These are phyloP conservation scores for Sonneratia alba DNA, from an alignment of 345 rosid species.

Conservation along the genomic window DNA sequence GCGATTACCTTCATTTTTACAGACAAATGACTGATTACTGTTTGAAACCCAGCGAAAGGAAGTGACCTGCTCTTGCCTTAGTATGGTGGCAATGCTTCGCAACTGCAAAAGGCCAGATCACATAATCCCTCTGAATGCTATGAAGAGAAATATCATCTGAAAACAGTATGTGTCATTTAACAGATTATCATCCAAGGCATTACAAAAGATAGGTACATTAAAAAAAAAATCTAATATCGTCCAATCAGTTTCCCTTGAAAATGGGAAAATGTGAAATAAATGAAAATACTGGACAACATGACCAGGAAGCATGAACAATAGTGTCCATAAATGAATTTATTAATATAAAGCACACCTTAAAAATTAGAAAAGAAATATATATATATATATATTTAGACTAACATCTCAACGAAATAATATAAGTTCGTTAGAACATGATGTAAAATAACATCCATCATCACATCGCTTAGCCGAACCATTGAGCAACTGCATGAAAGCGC, in stretches of 20 bases:
- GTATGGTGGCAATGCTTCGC: constrained; percentile 37
- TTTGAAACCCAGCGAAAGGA: constrained; percentile 53
- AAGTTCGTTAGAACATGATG: background rate
- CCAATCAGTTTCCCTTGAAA: background rate
- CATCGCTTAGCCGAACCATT: too few relatives aligned
- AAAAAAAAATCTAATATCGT: too few relatives aligned
- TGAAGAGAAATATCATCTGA: background rate
- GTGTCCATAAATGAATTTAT: too few relatives aligned
- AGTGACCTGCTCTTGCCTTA: constrained; percentile 39
- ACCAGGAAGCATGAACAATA: too few relatives aligned
- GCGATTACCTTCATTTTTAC: constrained; percentile 44
- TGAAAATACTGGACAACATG: too few relatives aligned
- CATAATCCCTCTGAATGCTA: background rate
- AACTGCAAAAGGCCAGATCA: constrained; percentile 31
- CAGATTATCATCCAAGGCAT: background rate
- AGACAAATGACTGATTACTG: constrained; percentile 17
- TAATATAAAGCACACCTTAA: too few relatives aligned
- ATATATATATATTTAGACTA: background rate
- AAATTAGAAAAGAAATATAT: too few relatives aligned
- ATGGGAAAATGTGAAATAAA: too few relatives aligned
- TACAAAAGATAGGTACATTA: background rate
- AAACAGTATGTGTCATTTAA: background rate
- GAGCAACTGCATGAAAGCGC: background rate
- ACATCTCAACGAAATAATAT: background rate
- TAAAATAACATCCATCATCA: too few relatives aligned